Base-by-base conservation (phyloP, 1,284 basidiomycete species). In the Ceratorhiza oryzae-sativae region DNA sequence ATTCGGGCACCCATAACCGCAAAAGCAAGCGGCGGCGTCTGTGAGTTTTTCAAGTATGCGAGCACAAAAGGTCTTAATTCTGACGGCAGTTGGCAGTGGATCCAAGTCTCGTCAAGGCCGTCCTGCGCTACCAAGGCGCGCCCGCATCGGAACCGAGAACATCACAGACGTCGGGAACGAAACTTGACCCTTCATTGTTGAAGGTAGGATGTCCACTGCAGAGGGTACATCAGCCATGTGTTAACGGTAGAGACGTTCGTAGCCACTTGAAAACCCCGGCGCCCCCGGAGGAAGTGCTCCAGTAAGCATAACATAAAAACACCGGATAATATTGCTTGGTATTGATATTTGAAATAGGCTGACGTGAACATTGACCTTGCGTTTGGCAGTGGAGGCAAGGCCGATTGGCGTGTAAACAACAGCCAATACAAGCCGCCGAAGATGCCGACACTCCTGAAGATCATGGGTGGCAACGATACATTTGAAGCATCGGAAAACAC, bases 151-250 rank as follows among this genome's bases (percentile, higher is more conserved):
- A 67, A 23, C 63, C 63, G 5, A 67, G 49, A 5, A 67, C 63
- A 5, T 74, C 72, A 0, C 76, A 78, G 30, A 75, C 75, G 0
- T 73, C 77, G 0, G 78, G 75, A 71, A 75, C 74, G 0, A 75
- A 76, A 1, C 75, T 65, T 15, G 46, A 65, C 48, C 62, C 48
- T 18, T 49, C n/a, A n/a, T 9, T 20, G 2, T 34, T 65, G 25
- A 65, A 65, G 62, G 42, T 45, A 18, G 6, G n/a, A 18, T 45
- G 18, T 18, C 42, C 3, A 45, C n/a, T 18, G n/a, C n/a, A n/a
- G n/a, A n/a, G n/a, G n/a, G n/a, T n/a, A n/a, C n/a, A n/a, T n/a
- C n/a, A n/a, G n/a, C n/a, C n/a, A n/a, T n/a, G n/a, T n/a, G n/a
- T n/a, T n/a, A n/a, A n/a, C n/a, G n/a, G n/a, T 45, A 25, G 63